Percentiles rank a stretch among this genome's conserved stretches.
Evolutionary conservation across 306 rosid genomes (phyloP).

Genomic region (Cicer cuneatum): DNA sequence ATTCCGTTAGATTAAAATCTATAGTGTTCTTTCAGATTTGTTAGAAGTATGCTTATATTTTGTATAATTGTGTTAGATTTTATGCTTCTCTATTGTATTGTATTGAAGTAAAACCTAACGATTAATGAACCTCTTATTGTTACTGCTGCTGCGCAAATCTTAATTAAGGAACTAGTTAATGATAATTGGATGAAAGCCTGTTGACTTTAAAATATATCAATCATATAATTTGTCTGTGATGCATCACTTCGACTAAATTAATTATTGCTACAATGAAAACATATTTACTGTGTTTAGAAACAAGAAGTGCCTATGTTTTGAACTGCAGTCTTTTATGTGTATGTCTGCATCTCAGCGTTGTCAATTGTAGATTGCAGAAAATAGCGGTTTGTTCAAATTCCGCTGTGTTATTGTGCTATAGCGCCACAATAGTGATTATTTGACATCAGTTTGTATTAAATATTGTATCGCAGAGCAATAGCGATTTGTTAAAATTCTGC

Average conservation of each 20-base stretch:
- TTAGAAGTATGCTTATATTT: background rate
- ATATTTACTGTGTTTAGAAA: slow-evolving; percentile 14
- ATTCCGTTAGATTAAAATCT: background rate
- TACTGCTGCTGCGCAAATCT: background rate
- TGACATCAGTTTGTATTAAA: too few relatives aligned
- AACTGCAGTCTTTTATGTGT: background rate
- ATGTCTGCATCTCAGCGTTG: slow-evolving; percentile 14
- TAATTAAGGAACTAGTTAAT: background rate
- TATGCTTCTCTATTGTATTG: background rate
- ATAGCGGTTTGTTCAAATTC: too few relatives aligned
- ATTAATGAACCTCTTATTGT: background rate
- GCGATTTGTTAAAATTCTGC: too few relatives aligned
- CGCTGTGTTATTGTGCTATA: too few relatives aligned
- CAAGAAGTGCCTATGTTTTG: slow-evolving; percentile 1
- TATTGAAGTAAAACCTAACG: background rate
- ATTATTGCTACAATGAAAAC: background rate
- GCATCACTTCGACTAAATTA: background rate
- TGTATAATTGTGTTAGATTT: background rate
- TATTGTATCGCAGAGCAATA: too few relatives aligned
- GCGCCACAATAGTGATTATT: too few relatives aligned
- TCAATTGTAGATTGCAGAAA: too few relatives aligned
- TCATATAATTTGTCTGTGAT: background rate
- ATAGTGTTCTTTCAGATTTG: background rate
- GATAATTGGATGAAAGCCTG: background rate
- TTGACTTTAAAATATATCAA: background rate